These are phyloP conservation scores for Penicillium chermesinum DNA, from an alignment of 495 filamentous ascomycete genomes.

Conservation along the genomic window DNA sequence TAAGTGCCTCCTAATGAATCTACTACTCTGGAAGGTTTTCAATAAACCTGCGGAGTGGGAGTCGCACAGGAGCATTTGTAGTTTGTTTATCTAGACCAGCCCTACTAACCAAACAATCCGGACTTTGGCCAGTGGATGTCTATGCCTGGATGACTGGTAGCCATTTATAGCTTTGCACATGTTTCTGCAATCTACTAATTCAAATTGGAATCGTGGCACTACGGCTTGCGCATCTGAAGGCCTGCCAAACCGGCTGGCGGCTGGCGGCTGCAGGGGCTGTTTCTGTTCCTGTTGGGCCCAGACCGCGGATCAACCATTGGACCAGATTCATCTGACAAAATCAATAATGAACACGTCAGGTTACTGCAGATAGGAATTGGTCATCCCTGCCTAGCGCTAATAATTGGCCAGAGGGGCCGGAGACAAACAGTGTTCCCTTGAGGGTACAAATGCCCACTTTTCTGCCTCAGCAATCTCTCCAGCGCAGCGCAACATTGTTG, in stretches of 20 bases:
- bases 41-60: not conserved
- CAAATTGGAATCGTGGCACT: not conserved
- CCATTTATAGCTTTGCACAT: not conserved
- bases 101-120: not conserved
- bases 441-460: not conserved
- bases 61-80: not conserved
- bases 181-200: not conserved
- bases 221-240: not conserved
- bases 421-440: not conserved
- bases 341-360: not conserved
- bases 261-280: not conserved
- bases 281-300: not conserved
- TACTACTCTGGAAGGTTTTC: not conserved
- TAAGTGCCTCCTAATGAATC: not conserved
- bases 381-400: not conserved
- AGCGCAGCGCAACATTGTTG: not conserved
- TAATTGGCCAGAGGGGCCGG: not conserved
- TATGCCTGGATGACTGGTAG: not conserved
- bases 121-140: not conserved
- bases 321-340: not conserved
- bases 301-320: not conserved
- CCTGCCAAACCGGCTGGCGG: not conserved
- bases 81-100: not conserved
- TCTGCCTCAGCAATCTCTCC: not conserved
- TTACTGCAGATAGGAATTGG: not conserved